A percentile compares a stretch with the other conserved stretches of the same genome.
Conservation (phyloP, 305 asterid species). For the Fraxinus greggii region DNA sequence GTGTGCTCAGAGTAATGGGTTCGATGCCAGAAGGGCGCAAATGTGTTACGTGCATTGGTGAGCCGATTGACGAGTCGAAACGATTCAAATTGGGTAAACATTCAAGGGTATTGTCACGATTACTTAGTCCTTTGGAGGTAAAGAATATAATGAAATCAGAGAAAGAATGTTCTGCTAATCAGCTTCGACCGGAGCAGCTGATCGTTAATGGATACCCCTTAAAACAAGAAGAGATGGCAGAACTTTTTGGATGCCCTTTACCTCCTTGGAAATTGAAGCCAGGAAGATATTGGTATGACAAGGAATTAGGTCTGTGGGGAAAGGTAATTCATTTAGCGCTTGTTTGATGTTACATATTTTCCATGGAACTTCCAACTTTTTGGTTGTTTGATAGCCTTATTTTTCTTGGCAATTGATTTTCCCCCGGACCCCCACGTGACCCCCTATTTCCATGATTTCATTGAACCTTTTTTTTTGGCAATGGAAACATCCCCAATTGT, state of each 20-base stretch:
- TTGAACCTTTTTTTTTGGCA: no score
- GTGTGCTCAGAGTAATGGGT: conserved; percentile 59
- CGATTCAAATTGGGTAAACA: conserved; percentile 46
- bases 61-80: conserved; percentile 47
- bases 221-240: conserved; percentile 50
- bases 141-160: conserved; percentile 54
- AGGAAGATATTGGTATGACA: conserved; percentile 79
- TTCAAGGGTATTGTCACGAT: conserved; percentile 40
- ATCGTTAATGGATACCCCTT: conserved; percentile 46
- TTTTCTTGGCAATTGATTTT: no score
- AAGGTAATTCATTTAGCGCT: conserved; percentile 37
- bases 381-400: no score
- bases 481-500: no score
- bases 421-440: no score
- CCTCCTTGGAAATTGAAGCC: conserved; percentile 52
- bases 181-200: conserved; percentile 53
- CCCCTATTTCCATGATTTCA: no score
- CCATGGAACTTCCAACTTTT: no score
- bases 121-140: conserved; percentile 53
- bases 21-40: conserved; percentile 59
- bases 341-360: no score
- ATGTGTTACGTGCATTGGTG: conserved; percentile 51
- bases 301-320: conserved; percentile 68
- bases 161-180: conserved; percentile 53
- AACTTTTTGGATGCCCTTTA: conserved; percentile 46